Evolutionary conservation across 129 eudicot genomes (phyloP).

Genomic region (Ambrosia trifida): DNA sequence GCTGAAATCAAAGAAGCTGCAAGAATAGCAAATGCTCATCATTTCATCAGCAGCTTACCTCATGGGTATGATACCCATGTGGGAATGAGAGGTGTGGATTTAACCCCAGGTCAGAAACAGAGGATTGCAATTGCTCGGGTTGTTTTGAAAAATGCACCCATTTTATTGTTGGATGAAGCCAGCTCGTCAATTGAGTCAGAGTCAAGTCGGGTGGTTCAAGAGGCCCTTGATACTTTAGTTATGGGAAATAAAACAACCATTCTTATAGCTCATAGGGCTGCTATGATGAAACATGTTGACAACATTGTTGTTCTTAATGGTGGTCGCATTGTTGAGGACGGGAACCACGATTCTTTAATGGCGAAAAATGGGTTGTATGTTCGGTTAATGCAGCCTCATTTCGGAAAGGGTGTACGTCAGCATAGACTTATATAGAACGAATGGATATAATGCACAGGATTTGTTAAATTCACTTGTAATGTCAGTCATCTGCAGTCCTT

Average conservation of each 20-base stretch:
- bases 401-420: constrained; percentile 79
- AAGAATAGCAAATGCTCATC: constrained; percentile 95
- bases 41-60: constrained; percentile 89
- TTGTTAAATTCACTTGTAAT: constrained; percentile 10
- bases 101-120: constrained; percentile 97
- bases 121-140: constrained; percentile 98
- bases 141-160: constrained; percentile 87
- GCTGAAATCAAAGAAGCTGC: constrained; percentile 98
- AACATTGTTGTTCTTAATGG: constrained; percentile 95
- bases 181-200: constrained; percentile 95
- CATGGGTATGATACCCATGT: constrained; percentile 97
- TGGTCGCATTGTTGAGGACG: constrained; percentile 92
- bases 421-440: constrained; percentile 61
- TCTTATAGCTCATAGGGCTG: constrained; percentile 92
- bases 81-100: constrained; percentile 95
- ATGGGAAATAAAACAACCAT: constrained; percentile 97
- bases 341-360: constrained; percentile 72
- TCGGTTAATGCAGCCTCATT: constrained; percentile 94
- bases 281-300: constrained; percentile 98
- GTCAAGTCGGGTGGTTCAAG: constrained; percentile 95
- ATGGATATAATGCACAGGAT: constrained; percentile 7
- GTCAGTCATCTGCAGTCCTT: constrained; percentile 22
- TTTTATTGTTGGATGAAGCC: constrained; percentile 86
- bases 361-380: constrained; percentile 87
- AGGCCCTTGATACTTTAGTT: constrained; percentile 91